Conservation (phyloP, 139 green algal species). For the Closterium sp. region DNA sequence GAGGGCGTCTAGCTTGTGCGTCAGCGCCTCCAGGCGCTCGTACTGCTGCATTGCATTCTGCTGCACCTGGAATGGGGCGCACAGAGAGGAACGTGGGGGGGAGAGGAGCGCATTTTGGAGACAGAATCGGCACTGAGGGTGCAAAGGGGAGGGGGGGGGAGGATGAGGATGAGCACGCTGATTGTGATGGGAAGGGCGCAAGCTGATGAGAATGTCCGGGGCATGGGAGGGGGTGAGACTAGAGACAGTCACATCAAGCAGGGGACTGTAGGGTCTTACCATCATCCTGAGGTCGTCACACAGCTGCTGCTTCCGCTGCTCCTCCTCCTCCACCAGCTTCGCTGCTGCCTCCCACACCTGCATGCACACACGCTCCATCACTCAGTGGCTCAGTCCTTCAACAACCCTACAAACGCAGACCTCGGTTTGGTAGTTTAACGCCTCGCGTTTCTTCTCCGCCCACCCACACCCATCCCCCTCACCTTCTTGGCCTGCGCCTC, state of each 20-base stretch:
- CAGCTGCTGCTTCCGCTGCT: conserved; percentile 6
- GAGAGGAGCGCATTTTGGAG: background rate
- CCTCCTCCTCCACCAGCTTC: conserved; percentile 25
- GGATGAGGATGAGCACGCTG: background rate
- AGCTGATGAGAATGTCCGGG: too few species aligned
- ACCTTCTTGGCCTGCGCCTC: conserved; percentile 35
- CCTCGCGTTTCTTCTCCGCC: too few species aligned
- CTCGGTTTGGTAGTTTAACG: too few species aligned
- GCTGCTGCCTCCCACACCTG: conserved; percentile 18
- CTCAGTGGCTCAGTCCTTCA: too few species aligned
- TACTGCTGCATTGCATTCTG: conserved; percentile 24
- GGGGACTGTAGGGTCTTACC: background rate
- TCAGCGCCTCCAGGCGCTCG: conserved; percentile 20
- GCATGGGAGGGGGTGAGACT: too few species aligned
- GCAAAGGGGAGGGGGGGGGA: background rate
- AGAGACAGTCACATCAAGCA: too few species aligned
- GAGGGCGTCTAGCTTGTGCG: conserved; percentile 31
- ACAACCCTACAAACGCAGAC: too few species aligned
- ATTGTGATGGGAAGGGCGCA: background rate
- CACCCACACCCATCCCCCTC: background rate
- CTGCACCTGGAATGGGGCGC: background rate
- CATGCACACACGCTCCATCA: background rate
- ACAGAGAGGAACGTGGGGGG: background rate
- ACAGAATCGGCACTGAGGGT: background rate
- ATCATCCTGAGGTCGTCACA: conserved; percentile 21